phyloP scores from a whole-genome alignment of 2,329 filamentous ascomycete species.

The Helicocarpus griseus region DNA sequence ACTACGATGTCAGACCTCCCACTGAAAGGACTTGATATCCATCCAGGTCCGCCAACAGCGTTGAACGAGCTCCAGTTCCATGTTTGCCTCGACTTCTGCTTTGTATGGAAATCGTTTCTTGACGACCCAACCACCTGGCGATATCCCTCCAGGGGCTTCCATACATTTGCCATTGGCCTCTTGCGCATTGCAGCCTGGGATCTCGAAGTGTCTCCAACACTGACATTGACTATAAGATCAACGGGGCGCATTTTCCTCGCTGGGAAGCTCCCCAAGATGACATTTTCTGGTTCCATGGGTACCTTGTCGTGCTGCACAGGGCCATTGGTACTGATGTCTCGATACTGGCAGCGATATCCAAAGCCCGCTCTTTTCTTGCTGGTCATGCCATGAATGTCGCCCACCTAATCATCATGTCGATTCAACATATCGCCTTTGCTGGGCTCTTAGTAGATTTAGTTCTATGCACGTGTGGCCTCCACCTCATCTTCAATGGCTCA shows the following conservation, averaged over 20 bases:
- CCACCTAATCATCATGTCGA: conserved; percentile 16
- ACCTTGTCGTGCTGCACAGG: conserved; percentile 9
- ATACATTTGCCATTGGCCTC: conserved; percentile 12
- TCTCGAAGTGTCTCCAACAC: conserved; percentile 12
- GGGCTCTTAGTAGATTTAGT: conserved; percentile 11
- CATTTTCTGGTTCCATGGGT: conserved; percentile 14
- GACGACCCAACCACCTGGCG: conserved; percentile 18
- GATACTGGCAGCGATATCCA: conserved; percentile 7
- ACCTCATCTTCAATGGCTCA: conserved; percentile 14
- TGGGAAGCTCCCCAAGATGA: conserved; percentile 11
- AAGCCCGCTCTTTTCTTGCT: conserved; percentile 6
- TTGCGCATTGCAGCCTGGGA: conserved; percentile 17
- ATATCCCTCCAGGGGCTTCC: conserved; percentile 14
- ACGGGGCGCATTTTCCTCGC: conserved; percentile 7
- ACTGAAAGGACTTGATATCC: conserved; percentile 11
- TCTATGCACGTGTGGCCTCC: conserved; percentile 8
- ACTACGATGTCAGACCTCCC: background rate
- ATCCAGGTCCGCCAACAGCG: conserved; percentile 13
- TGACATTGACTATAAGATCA: conserved; percentile 6
- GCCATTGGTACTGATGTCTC: conserved; percentile 4
- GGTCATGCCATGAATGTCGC: background rate
- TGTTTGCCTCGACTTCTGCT: conserved; percentile 17
- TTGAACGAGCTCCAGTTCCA: conserved; percentile 20
- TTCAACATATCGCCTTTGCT: conserved; percentile 15
- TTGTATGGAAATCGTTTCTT: conserved; percentile 18